Evolutionary conservation across 257 asterid species (phyloP).

Genomic region (Knoxia roxburghii): DNA sequence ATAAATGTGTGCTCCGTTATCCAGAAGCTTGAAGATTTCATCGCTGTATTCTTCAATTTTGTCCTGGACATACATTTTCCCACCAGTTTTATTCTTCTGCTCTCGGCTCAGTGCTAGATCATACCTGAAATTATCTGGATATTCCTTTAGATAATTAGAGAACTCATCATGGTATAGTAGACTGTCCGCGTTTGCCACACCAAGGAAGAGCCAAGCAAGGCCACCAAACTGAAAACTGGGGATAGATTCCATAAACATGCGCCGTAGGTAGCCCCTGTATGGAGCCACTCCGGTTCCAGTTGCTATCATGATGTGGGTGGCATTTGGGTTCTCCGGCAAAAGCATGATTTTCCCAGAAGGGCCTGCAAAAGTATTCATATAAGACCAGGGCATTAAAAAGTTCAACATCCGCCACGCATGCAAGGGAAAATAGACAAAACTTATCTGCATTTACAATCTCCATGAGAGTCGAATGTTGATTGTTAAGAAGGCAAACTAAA

Average conservation of each 20-base stretch:
- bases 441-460: not conserved
- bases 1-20: constrained; percentile 82
- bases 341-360: constrained; percentile 99
- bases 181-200: constrained; percentile 87
- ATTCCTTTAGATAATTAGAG: constrained; percentile 58
- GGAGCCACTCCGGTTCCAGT: constrained; percentile 99
- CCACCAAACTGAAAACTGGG: constrained; percentile 78
- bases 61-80: constrained; percentile 97
- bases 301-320: constrained; percentile 92
- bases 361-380: constrained; percentile 39
- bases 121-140: constrained; percentile 74
- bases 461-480: not conserved
- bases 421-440: too few species aligned
- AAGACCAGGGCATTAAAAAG: too few species aligned
- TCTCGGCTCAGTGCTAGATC: constrained; percentile 92
- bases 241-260: constrained; percentile 88
- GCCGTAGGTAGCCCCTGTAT: constrained; percentile 85
- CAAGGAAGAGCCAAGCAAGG: constrained; percentile 97
- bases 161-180: constrained; percentile 86
- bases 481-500: not conserved
- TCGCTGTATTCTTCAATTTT: constrained; percentile 93
- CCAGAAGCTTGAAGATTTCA: constrained; percentile 80
- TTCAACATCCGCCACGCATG: constrained; percentile 5
- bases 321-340: constrained; percentile 80
- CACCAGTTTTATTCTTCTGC: constrained; percentile 77